Conservation (phyloP, 306 rosid genomes). For the Malus sieversii region DNA sequence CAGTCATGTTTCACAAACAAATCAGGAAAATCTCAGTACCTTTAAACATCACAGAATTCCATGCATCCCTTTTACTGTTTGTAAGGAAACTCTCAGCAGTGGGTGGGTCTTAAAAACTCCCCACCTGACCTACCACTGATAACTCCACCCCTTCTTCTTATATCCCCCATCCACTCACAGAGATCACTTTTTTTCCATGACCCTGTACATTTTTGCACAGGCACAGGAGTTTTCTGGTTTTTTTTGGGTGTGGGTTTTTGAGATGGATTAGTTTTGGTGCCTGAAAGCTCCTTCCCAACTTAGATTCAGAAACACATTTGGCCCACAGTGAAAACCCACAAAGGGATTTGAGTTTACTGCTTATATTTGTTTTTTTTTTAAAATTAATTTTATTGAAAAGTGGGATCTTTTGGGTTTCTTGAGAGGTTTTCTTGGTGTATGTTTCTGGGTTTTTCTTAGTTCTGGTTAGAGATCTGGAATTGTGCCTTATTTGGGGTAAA, state of each 20-base stretch:
- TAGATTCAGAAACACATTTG: conserved; percentile 55
- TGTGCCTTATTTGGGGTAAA: conserved; percentile 13
- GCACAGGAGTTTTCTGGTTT: conserved; percentile 16
- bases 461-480: conserved; percentile 41
- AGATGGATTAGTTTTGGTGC: conserved; percentile 30
- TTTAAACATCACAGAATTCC: conserved; percentile 19
- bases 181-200: conserved; percentile 8
- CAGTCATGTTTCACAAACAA: conserved; percentile 31
- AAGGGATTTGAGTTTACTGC: conserved; percentile 4
- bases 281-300: conserved; percentile 63
- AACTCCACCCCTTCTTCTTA: conserved; percentile 54
- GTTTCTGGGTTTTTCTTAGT: neutral
- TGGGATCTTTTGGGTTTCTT: conserved; percentile 20
- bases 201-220: conserved; percentile 6
- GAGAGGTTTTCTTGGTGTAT: neutral
- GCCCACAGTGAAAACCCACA: conserved; percentile 7
- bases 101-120: conserved; percentile 1
- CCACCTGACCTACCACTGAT: conserved; percentile 67
- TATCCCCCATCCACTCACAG: conserved; percentile 24
- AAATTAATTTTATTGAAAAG: conserved; percentile 12
- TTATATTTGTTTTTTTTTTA: conserved; percentile 19
- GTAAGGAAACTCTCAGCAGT: conserved; percentile 23
- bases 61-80: conserved; percentile 47
- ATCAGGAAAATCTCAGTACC: conserved; percentile 30
- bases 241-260: conserved; percentile 19